These are phyloP conservation scores for Hortaea sp. DNA, from an alignment of 2,329 filamentous ascomycete genomes.

Conservation along the genomic window DNA sequence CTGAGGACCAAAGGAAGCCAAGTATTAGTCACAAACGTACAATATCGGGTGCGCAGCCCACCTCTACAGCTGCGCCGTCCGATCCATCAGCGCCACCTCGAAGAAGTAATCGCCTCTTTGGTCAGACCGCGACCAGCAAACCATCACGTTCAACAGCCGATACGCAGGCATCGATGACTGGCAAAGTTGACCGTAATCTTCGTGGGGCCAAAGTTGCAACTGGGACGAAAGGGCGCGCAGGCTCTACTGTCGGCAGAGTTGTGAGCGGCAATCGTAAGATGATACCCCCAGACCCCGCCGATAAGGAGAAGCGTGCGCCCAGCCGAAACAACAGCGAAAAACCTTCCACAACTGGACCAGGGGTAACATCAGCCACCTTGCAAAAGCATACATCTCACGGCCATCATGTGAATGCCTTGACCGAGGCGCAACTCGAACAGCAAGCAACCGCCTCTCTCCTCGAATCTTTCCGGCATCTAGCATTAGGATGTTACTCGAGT, in stretches of 20 bases:
- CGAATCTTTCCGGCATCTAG: conserved; percentile 73
- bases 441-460: conserved; percentile 69
- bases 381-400: conserved; percentile 10
- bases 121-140: conserved; percentile 53
- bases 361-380: conserved; percentile 12
- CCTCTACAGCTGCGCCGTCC: conserved; percentile 15
- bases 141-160: conserved; percentile 50
- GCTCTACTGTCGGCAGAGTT: conserved; percentile 69
- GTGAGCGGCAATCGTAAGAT: conserved; percentile 81
- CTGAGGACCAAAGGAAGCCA: conserved; percentile 26
- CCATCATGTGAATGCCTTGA: neutral
- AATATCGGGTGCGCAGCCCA: conserved; percentile 65
- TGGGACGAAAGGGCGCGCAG: conserved; percentile 54
- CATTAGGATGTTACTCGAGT: conserved; percentile 66
- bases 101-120: conserved; percentile 42
- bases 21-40: conserved; percentile 62
- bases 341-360: conserved; percentile 24
- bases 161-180: conserved; percentile 44
- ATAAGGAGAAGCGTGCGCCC: conserved; percentile 51
- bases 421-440: conserved; percentile 36
- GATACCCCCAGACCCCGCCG: conserved; percentile 42
- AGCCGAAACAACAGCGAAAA: conserved; percentile 44
- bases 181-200: conserved; percentile 41
- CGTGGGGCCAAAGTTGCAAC: conserved; percentile 53
- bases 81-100: conserved; percentile 35